phyloP scores from a whole-genome alignment of 1,284 basidiomycete genomes.

The Termitomyces sp. region DNA sequence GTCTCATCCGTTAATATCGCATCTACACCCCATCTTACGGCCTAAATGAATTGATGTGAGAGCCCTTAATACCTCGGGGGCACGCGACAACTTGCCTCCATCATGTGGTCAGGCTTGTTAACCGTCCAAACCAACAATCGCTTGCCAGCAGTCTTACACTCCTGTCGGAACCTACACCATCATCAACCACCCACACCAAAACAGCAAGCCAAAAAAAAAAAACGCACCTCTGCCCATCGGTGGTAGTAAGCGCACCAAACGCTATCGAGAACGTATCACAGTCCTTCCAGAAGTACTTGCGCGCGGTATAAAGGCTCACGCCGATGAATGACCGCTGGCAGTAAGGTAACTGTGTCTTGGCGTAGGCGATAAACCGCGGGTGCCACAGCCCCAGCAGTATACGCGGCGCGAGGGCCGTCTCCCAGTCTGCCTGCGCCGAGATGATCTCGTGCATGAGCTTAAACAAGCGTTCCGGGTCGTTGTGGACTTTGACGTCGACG shows the following conservation, averaged over 20 bases:
- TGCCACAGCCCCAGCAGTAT: constrained; percentile 92
- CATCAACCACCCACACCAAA: neutral
- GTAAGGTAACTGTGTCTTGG: constrained; percentile 74
- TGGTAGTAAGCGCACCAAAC: constrained; percentile 71
- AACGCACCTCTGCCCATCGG: constrained; percentile 63
- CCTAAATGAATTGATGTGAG: constrained; percentile 35
- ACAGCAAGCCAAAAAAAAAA: neutral
- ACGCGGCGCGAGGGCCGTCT: constrained; percentile 82
- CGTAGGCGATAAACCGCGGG: constrained; percentile 81
- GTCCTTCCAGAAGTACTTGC: constrained; percentile 87
- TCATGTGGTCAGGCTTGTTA: constrained; percentile 88
- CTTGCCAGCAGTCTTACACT: constrained; percentile 81
- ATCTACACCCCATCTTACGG: constrained; percentile 86
- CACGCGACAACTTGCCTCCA: constrained; percentile 58
- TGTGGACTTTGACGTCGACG: constrained; percentile 92
- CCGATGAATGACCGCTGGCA: constrained; percentile 88
- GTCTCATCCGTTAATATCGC: constrained; percentile 90
- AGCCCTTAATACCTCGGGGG: neutral
- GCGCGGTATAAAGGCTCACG: constrained; percentile 59
- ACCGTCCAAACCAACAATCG: constrained; percentile 96
- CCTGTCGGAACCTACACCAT: constrained; percentile 59
- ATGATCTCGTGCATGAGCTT: constrained; percentile 78
- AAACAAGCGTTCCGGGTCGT: constrained; percentile 87
- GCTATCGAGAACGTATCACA: constrained; percentile 88
- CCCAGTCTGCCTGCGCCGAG: constrained; percentile 67